Percentiles rank a stretch among this genome's conserved stretches.
Conservation (phyloP, 768 basidiomycete species). For the Termitomyces sp. region DNA sequence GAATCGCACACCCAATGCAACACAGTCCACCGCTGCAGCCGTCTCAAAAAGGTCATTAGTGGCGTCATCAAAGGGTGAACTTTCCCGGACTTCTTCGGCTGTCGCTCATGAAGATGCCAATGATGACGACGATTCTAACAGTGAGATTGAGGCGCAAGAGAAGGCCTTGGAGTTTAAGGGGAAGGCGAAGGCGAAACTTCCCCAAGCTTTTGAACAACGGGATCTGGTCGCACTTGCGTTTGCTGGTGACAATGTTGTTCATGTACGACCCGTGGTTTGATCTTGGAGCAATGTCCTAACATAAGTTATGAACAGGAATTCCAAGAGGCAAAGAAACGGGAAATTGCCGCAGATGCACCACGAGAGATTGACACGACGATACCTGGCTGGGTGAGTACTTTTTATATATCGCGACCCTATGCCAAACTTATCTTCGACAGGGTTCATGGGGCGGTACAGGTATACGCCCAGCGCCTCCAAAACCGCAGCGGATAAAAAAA, state of each 20-base stretch:
- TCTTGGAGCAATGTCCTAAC: neutral
- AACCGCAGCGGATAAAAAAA: conserved; percentile 73
- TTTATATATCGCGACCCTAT: neutral
- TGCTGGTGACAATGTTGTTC: conserved; percentile 94
- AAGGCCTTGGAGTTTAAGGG: conserved; percentile 30
- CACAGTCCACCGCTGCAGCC: conserved; percentile 30
- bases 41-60: neutral
- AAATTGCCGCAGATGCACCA: conserved; percentile 86
- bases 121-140: conserved; percentile 51
- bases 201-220: conserved; percentile 79
- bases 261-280: conserved; percentile 40
- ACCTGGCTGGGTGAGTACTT: conserved; percentile 81
- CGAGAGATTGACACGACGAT: conserved; percentile 83
- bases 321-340: conserved; percentile 72
- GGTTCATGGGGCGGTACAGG: conserved; percentile 92
- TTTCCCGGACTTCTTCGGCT: conserved; percentile 18
- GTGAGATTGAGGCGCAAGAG: conserved; percentile 72
- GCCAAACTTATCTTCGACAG: conserved; percentile 30
- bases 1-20: conserved; percentile 26
- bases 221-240: conserved; percentile 94
- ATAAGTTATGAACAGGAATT: conserved; percentile 56
- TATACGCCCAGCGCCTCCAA: conserved; percentile 50
- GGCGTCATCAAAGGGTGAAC: conserved; percentile 29
- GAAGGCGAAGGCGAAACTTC: conserved; percentile 39
- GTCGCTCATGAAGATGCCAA: conserved; percentile 38